Evolutionary conservation across 305 asterid genomes (phyloP).

Genomic region (Fraxinus latifolia): DNA sequence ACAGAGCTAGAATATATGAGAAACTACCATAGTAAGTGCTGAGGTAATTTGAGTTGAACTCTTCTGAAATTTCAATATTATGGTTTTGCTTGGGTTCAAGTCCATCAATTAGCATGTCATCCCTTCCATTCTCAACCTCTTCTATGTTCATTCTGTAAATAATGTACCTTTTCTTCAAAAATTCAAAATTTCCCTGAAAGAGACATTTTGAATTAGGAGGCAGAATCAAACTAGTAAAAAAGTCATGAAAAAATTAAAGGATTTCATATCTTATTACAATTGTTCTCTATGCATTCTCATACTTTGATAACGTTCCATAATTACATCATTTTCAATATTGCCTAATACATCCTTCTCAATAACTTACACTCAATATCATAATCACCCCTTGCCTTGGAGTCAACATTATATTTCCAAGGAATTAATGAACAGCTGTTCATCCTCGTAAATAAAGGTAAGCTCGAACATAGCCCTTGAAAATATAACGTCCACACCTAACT

Average conservation of each 20-base stretch:
- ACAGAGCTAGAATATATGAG: background rate
- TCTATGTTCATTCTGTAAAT: conserved; percentile 39
- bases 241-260: background rate
- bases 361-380: background rate
- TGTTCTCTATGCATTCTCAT: background rate
- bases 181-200: background rate
- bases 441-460: background rate
- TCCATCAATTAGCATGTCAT: conserved; percentile 68
- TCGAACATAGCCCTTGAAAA: background rate
- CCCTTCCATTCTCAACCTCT: conserved; percentile 42
- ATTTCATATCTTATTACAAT: background rate
- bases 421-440: background rate
- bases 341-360: background rate
- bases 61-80: conserved; percentile 41
- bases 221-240: background rate
- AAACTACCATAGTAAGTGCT: conserved; percentile 63
- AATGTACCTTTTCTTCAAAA: background rate
- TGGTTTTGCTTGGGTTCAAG: conserved; percentile 30
- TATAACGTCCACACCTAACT: background rate
- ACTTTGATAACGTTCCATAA: background rate
- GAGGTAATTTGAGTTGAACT: conserved; percentile 68
- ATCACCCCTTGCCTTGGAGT: background rate
- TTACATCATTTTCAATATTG: background rate
- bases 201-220: background rate
- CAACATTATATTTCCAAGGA: background rate